Percentiles rank a stretch among this genome's conserved stretches.
Conservation (phyloP, 139 green algal species). For the Volvox reticuliferus region DNA sequence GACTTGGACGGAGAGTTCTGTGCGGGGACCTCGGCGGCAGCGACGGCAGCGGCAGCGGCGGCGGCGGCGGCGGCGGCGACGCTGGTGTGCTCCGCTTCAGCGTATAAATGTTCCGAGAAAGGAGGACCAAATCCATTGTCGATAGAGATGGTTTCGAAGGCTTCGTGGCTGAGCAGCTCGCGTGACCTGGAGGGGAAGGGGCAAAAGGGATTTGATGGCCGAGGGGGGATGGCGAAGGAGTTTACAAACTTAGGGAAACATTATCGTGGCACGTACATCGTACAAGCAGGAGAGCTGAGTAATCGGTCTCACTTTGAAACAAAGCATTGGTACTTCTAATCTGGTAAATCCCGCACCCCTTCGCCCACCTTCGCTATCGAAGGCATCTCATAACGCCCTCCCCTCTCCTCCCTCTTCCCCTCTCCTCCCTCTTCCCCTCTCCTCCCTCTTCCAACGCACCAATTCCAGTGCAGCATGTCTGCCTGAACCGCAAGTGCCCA, state of each 20-base stretch:
- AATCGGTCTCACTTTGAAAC: neutral
- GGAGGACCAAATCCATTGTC: neutral
- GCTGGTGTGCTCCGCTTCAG: neutral
- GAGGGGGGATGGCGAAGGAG: neutral
- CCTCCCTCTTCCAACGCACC: neutral
- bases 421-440: too few species aligned
- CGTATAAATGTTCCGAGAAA: neutral
- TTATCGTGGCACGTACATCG: neutral
- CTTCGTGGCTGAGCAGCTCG: slow-evolving; percentile 20
- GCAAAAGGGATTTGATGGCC: too few species aligned
- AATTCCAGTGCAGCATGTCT: slow-evolving; percentile 35
- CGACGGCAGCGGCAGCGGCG: neutral
- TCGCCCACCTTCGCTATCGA: too few species aligned
- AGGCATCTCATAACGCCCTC: neutral
- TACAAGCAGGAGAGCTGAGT: neutral
- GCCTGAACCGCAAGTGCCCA: slow-evolving; percentile 37
- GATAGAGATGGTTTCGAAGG: slow-evolving; percentile 12
- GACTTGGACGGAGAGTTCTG: neutral
- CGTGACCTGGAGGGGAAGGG: neutral
- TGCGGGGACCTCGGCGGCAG: neutral
- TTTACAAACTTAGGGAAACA: neutral
- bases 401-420: neutral
- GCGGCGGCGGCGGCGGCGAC: neutral
- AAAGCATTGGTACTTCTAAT: too few species aligned
- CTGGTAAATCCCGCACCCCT: too few species aligned